These are phyloP conservation scores for Yamadazyma endophytica DNA, from an alignment of 805 yeast genomes.

Conservation along the genomic window DNA sequence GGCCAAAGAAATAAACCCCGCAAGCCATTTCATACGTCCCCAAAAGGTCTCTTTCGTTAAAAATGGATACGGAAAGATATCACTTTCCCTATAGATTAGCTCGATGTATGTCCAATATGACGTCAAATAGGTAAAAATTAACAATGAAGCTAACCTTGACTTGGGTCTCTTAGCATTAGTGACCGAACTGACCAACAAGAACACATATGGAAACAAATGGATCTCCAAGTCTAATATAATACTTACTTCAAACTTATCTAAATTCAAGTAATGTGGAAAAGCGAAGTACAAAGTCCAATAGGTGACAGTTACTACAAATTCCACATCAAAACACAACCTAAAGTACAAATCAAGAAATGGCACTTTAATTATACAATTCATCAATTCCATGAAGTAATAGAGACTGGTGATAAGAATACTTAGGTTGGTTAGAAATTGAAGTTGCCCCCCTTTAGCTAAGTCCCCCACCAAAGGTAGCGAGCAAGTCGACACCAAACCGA, in stretches of 20 bases:
- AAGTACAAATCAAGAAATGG: neutral
- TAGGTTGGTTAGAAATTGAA: slow-evolving; percentile 22
- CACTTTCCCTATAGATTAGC: slow-evolving; percentile 4
- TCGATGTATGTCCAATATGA: slow-evolving; percentile 17
- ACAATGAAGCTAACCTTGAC: slow-evolving; percentile 1
- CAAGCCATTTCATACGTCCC: slow-evolving; percentile 5
- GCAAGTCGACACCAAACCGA: slow-evolving; percentile 4
- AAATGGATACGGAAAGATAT: slow-evolving; percentile 9
- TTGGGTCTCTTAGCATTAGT: slow-evolving; percentile 2
- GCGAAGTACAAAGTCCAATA: slow-evolving; percentile 19
- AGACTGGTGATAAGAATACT: slow-evolving; percentile 10
- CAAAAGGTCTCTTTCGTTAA: slow-evolving; percentile 2
- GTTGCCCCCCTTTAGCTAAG: slow-evolving; percentile 17
- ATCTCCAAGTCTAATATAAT: slow-evolving; percentile 17
- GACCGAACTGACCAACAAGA: slow-evolving; percentile 9
- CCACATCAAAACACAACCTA: slow-evolving; percentile 15
- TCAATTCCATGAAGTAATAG: slow-evolving; percentile 1
- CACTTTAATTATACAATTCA: slow-evolving; percentile 1
- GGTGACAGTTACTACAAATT: slow-evolving; percentile 17
- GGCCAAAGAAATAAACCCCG: slow-evolving; percentile 1
- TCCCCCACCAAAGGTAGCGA: slow-evolving; percentile 15
- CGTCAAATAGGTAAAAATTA: slow-evolving; percentile 8
- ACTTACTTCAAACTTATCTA: slow-evolving; percentile 14
- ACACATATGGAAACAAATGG: slow-evolving; percentile 22
- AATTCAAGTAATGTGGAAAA: slow-evolving; percentile 14